Evolutionary conservation across 441 rosid species (phyloP), one percentile per base, ranked within the genome.

Genomic region (Codiaeum variegatum): DNA sequence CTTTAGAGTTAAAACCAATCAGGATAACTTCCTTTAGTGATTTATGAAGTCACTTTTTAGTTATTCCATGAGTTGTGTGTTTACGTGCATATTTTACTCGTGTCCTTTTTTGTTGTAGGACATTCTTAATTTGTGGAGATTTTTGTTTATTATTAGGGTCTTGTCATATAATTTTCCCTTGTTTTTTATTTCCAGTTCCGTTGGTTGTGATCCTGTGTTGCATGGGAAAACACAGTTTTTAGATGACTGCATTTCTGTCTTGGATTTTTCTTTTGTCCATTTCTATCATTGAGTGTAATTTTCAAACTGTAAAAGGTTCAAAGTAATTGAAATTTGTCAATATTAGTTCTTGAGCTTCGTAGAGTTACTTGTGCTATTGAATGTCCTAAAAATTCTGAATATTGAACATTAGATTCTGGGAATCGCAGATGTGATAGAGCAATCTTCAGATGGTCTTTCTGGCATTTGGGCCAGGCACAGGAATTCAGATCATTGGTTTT

Each of bases 381-480:
- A 58, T 75, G 76, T 62, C 75, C 75, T 85, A 69, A 67, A 82
- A 82, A 74, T 85, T 77, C 78, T 78, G 85, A 85, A 77, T 85
- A 86, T 82, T 88, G 80, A 84, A 88, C 79, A 58, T 76, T 83
- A 88, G 92, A 84, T 88, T 88, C 85, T 86, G 90, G 92, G 94
- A 88, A 84, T 88, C 87, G 87, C 89, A 88, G 90, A 90, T 90
- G 58, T 80, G 83, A 89, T 86, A 85, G 92, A 86, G 92, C 86
- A 79, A 72, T 85, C 89, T 84, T 81, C 88, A 80, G 89, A 84
- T 83, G 84, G 88, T 84, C 83, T 77, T 80, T 83, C 88, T 86
- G 87, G 89, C 84, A 83, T 73, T 79, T 82, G 86, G 86, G 91
- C 87, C 89, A 83, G 88, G 83, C 86, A 75, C 79, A 75, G 84